Conservation (phyloP, 1,284 basidiomycete species). For the Heliocybe sulcata region DNA sequence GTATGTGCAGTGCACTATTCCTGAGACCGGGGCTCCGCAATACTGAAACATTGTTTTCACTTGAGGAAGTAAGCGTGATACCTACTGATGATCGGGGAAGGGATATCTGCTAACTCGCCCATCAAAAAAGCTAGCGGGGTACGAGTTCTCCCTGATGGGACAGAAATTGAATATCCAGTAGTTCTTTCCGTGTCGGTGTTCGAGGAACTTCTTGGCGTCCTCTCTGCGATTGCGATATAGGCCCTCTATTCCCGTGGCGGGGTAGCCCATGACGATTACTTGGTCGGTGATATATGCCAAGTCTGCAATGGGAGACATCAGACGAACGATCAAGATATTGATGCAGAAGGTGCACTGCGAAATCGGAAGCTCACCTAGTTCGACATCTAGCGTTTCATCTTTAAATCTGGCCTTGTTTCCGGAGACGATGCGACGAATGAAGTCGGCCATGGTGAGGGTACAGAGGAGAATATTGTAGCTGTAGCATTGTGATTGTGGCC, state of each 20-base stretch:
- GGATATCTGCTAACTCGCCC: slow-evolving; percentile 79
- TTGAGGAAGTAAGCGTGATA: slow-evolving; percentile 9
- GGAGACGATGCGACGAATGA: slow-evolving; percentile 62
- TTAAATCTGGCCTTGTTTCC: slow-evolving; percentile 74
- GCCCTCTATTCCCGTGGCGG: slow-evolving; percentile 73
- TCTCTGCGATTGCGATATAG: slow-evolving; percentile 78
- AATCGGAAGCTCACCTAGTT: slow-evolving; percentile 41
- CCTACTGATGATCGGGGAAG: slow-evolving; percentile 85
- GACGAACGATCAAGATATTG: neutral
- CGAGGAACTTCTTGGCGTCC: slow-evolving; percentile 75
- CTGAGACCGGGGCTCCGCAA: no score
- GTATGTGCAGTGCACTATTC: no score
- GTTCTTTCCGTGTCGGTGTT: slow-evolving; percentile 65
- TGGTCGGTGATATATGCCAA: slow-evolving; percentile 79
- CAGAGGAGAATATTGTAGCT: neutral
- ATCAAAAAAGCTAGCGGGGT: slow-evolving; percentile 51
- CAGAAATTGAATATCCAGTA: slow-evolving; percentile 90
- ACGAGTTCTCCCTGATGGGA: slow-evolving; percentile 68
- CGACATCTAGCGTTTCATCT: slow-evolving; percentile 60
- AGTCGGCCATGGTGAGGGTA: slow-evolving; percentile 42
- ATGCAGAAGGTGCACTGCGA: neutral
- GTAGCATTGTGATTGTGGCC: no score
- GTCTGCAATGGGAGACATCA: slow-evolving; percentile 32
- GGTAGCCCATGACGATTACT: slow-evolving; percentile 88
- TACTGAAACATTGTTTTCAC: no score